phyloP scores from a whole-genome alignment of 495 filamentous ascomycete genomes.

The Hypomontagnella monticulosa region DNA sequence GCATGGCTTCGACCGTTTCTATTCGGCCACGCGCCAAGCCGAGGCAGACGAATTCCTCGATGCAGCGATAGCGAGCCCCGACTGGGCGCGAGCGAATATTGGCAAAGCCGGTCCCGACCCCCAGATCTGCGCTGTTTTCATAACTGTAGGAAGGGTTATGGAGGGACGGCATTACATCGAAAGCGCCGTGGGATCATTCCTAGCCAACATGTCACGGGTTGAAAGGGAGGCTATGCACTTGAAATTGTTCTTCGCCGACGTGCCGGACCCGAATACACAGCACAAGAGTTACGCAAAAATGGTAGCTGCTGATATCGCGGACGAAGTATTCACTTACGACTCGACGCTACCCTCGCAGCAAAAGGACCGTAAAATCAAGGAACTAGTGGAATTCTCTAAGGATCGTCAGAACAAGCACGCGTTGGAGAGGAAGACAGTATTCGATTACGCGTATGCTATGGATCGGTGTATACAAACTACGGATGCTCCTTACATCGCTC shows the following conservation, averaged over 20 bases:
- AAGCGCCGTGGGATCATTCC: slow-evolving; percentile 49
- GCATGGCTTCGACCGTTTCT: slow-evolving; percentile 50
- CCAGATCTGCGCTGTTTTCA: slow-evolving; percentile 50
- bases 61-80: slow-evolving; percentile 25
- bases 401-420: slow-evolving; percentile 39
- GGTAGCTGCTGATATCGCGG: slow-evolving; percentile 31
- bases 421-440: slow-evolving; percentile 47
- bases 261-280: slow-evolving; percentile 39
- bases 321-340: slow-evolving; percentile 44
- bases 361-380: slow-evolving; percentile 31
- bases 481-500: slow-evolving; percentile 53
- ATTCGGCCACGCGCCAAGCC: slow-evolving; percentile 48
- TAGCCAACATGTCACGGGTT: slow-evolving; percentile 48
- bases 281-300: slow-evolving; percentile 42
- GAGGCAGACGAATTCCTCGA: slow-evolving; percentile 48
- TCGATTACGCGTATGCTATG: slow-evolving; percentile 58
- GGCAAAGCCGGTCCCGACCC: slow-evolving; percentile 42
- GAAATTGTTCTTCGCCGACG: slow-evolving; percentile 51
- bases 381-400: slow-evolving; percentile 40
- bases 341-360: slow-evolving; percentile 29
- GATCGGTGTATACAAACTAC: slow-evolving; percentile 51
- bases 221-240: slow-evolving; percentile 47
- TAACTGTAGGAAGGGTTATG: slow-evolving; percentile 47
- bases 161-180: slow-evolving; percentile 48
- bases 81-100: slow-evolving; percentile 16